Evolutionary conservation across 345 rosid genomes (phyloP).

Genomic region (Moricandia arvensis): DNA sequence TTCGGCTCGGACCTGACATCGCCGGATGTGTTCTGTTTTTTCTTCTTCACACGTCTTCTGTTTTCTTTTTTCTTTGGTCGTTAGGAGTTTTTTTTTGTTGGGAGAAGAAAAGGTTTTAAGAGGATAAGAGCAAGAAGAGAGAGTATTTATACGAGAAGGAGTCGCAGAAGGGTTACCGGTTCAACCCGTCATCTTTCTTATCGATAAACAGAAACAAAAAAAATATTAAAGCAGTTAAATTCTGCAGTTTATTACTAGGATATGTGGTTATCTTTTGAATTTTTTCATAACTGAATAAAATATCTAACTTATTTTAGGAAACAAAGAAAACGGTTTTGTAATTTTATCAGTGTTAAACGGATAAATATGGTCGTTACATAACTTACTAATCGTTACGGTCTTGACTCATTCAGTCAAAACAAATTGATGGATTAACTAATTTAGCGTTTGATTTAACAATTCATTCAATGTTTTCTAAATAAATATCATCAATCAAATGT

Average conservation of each 20-base stretch:
- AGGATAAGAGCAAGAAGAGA: constrained; percentile 34
- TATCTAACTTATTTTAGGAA: not conserved
- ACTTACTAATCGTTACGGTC: constrained; percentile 16
- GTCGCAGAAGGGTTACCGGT: constrained; percentile 30
- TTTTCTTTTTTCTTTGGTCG: not conserved
- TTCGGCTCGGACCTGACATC: constrained; percentile 27
- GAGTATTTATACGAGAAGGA: constrained; percentile 35
- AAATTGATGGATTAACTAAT: not conserved
- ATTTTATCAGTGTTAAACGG: constrained; percentile 20
- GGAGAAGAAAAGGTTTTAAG: constrained; percentile 24
- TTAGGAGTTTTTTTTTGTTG: not conserved
- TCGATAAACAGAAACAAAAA: not conserved
- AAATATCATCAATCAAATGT: not conserved
- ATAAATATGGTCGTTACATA: constrained; percentile 23
- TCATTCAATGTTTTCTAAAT: not conserved
- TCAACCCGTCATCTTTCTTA: constrained; percentile 26
- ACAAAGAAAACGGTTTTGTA: constrained; percentile 24
- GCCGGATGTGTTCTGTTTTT: not conserved
- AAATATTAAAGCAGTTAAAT: not conserved
- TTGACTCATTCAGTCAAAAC: constrained; percentile 36
- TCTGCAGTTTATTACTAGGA: not conserved
- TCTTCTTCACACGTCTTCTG: not conserved
- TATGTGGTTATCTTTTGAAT: constrained; percentile 6
- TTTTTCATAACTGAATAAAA: not conserved
- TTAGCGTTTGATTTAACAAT: constrained; percentile 12